Evolutionary conservation across 257 asterid species (phyloP).

Genomic region (Solanum ahanhuiri): DNA sequence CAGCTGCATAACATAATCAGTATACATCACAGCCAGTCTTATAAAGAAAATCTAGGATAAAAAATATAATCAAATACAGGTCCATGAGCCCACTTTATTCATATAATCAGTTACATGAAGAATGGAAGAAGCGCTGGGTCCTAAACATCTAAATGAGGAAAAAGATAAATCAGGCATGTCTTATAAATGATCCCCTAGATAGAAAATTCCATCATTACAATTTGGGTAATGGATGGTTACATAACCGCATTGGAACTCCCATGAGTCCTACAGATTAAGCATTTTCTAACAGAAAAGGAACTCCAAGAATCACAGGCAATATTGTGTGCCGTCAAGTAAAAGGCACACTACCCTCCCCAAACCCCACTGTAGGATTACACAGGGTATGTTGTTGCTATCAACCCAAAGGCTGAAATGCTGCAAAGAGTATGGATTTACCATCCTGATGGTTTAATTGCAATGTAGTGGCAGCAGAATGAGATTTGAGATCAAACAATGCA

Average conservation of each 20-base stretch:
- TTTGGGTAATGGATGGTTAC: not conserved
- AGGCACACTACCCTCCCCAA: not conserved
- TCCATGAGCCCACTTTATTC: not conserved
- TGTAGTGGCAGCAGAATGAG: slow-evolving; percentile 72
- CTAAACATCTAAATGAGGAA: not conserved
- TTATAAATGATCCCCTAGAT: not conserved
- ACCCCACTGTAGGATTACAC: not conserved
- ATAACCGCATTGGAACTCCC: not conserved
- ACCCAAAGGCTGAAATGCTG: not conserved
- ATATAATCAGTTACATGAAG: not conserved
- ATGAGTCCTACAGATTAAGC: not conserved
- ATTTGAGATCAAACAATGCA: slow-evolving; percentile 57
- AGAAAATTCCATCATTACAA: not conserved
- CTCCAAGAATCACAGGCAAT: not conserved
- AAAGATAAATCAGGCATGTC: not conserved
- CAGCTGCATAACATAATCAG: slow-evolving; percentile 21
- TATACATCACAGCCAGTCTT: not conserved
- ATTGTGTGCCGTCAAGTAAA: not conserved
- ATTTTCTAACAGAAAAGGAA: not conserved
- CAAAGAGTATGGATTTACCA: slow-evolving; percentile 23
- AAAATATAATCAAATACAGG: not conserved
- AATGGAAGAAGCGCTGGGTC: not conserved
- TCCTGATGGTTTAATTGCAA: slow-evolving; percentile 29
- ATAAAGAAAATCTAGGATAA: not conserved
- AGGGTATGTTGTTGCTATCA: not conserved